Percentiles rank a stretch among this genome's conserved stretches.
phyloP scores from a whole-genome alignment of 148 eudicot species.

The Spergularia marina region DNA sequence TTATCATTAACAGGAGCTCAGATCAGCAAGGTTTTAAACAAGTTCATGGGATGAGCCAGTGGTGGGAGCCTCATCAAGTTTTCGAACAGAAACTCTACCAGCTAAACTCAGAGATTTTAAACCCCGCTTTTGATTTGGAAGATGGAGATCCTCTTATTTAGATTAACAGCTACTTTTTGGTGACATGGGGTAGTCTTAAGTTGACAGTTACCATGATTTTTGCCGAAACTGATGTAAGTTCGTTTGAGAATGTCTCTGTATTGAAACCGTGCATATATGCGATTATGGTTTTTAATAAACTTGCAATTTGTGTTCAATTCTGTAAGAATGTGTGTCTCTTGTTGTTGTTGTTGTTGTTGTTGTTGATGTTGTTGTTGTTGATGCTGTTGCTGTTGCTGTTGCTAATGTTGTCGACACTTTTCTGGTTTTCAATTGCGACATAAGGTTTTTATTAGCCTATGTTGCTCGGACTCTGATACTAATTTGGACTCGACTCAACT shows the following conservation, averaged over 20 bases:
- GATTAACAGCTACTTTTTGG: neutral
- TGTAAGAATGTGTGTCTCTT: no score
- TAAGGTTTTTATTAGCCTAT: no score
- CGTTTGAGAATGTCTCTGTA: neutral
- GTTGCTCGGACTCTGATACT: no score
- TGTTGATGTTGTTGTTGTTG: no score
- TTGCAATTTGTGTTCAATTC: no score
- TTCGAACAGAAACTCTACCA: slow-evolving; percentile 44
- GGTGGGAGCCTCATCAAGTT: slow-evolving; percentile 57
- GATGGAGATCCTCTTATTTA: neutral
- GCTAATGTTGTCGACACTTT: no score
- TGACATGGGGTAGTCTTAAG: neutral
- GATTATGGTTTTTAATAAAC: neutral
- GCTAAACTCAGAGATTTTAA: slow-evolving; percentile 17
- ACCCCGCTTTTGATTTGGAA: neutral
- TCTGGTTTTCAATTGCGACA: no score
- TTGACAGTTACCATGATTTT: neutral
- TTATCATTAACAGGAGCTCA: slow-evolving; percentile 37
- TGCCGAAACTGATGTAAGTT: neutral
- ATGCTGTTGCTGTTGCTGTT: no score
- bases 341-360: no score
- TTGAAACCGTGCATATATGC: neutral
- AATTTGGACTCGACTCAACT: no score
- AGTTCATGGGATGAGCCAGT: slow-evolving; percentile 68
- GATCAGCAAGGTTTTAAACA: slow-evolving; percentile 33